Evolutionary conservation across 441 rosid species (phyloP), one percentile per base, ranked within the genome.

Genomic region (Corymbia calophylla): DNA sequence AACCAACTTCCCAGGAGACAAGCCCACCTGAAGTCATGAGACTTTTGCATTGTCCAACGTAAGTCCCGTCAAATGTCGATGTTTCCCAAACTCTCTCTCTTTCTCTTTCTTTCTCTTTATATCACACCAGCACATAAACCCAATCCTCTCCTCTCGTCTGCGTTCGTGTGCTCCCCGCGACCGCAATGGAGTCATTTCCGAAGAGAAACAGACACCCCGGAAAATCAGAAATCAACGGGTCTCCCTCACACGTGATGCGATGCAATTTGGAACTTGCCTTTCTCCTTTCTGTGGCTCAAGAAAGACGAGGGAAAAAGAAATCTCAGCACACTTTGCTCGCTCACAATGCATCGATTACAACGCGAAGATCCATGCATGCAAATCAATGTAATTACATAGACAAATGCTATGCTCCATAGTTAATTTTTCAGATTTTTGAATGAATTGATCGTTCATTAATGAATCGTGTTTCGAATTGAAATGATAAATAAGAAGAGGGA

Each of bases 1-100:
- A 81, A 88, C 89, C 91, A 94, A 93, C 94, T 62, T 91, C 95
- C 82, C 8, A 25, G 91, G 91, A 55, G 93, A 93, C 95, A 94
- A 82, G 49, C 91, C 94, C 95, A 94, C 94, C 89, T 94, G 94
- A 93, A 90, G 77, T 31, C 66, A 15, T 11, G 32, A 58, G 81
- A 49, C 39, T 29, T 86, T 73, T 60, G 49, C 53, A 27, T 18
- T 25, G 88, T 58, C 55, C 53, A 88, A 53, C 3, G 44, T 39
- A 10, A 77, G 90, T 73, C 49, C 87, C 16, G 89, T 91, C 93
- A 27, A 88, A 86, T 12, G 51, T 39, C 84, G 25, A 17, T 8
- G 21, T 31, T 1, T 66, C 4, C 68, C 13, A 62, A 27, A 29
- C 32, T 64, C 32, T 64, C 70, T 21, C 81, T 35, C 77, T 70